Evolutionary conservation across 2,329 filamentous ascomycete genomes (phyloP).

Genomic region (Allantophomopsis cytisporea): DNA sequence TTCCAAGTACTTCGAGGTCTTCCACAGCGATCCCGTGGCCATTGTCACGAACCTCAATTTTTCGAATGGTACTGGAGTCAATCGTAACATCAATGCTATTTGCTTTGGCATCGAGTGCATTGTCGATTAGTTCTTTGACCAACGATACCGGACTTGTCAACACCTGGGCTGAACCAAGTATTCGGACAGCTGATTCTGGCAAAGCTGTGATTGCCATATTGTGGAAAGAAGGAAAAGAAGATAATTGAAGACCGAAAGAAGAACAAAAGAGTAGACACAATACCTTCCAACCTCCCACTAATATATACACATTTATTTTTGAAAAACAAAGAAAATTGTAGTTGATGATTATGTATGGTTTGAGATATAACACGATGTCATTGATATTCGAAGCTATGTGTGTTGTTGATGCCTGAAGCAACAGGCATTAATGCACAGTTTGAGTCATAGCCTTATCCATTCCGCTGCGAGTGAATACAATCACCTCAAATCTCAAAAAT

Average conservation of each 20-base stretch:
- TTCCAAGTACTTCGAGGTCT: conserved; percentile 50
- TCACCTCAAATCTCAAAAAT: too few relatives aligned
- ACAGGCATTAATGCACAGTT: background rate
- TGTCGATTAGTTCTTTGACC: conserved; percentile 68
- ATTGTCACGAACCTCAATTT: conserved; percentile 59
- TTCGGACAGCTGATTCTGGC: conserved; percentile 32
- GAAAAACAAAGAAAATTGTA: too few relatives aligned
- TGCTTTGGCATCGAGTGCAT: conserved; percentile 59
- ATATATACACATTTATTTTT: background rate
- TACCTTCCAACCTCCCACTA: background rate
- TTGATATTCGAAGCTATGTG: background rate
- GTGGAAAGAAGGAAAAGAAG: background rate
- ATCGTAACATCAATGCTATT: conserved; percentile 51
- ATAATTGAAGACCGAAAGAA: background rate
- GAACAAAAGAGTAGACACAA: background rate
- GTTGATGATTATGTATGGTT: too few relatives aligned
- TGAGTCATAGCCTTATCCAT: background rate
- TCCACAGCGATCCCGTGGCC: conserved; percentile 53
- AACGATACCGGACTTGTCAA: conserved; percentile 46
- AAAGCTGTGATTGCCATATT: conserved; percentile 29
- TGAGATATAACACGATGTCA: too few relatives aligned
- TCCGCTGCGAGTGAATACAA: background rate
- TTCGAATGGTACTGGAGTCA: conserved; percentile 51
- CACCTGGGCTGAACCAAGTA: conserved; percentile 45
- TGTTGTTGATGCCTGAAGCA: background rate